phyloP scores from a whole-genome alignment of 1,284 basidiomycete genomes.

The Prillingera fragicola region DNA sequence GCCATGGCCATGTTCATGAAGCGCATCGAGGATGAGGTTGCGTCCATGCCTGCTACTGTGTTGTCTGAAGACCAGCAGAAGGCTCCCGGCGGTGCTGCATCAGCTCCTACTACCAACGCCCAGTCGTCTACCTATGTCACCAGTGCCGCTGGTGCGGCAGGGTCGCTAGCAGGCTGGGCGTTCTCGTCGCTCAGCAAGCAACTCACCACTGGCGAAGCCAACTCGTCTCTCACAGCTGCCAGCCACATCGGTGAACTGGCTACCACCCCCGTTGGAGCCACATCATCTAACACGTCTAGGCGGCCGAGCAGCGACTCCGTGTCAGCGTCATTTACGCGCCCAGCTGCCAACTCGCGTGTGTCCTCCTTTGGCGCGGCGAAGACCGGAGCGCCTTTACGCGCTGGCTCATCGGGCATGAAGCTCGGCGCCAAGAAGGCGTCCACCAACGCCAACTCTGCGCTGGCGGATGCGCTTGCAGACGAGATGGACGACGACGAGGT shows the following conservation, averaged over 20 bases:
- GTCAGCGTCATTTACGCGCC: slow-evolving; percentile 6
- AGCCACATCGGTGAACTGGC: background rate
- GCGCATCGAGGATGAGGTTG: slow-evolving; percentile 70
- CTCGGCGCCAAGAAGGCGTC: slow-evolving; percentile 52
- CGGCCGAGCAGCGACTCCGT: slow-evolving; percentile 15
- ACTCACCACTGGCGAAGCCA: slow-evolving; percentile 66
- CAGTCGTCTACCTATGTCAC: slow-evolving; percentile 53
- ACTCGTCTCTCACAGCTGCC: slow-evolving; percentile 56
- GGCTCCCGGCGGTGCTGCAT: background rate
- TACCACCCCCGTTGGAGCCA: background rate
- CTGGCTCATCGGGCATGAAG: slow-evolving; percentile 57
- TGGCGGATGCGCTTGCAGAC: slow-evolving; percentile 57
- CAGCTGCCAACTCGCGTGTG: background rate
- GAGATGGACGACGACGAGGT: slow-evolving; percentile 52
- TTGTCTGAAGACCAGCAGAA: slow-evolving; percentile 28
- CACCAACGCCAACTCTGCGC: slow-evolving; percentile 15
- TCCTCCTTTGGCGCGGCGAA: slow-evolving; percentile 7
- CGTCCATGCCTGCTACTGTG: slow-evolving; percentile 70
- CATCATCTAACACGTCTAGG: slow-evolving; percentile 19
- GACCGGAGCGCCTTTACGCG: background rate
- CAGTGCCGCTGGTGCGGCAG: slow-evolving; percentile 80
- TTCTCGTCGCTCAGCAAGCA: slow-evolving; percentile 79
- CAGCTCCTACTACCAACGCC: background rate
- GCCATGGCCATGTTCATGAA: slow-evolving; percentile 80
- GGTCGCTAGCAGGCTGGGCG: slow-evolving; percentile 87